Conservation (phyloP, 257 asterid species). For the Penstemon eatonii region DNA sequence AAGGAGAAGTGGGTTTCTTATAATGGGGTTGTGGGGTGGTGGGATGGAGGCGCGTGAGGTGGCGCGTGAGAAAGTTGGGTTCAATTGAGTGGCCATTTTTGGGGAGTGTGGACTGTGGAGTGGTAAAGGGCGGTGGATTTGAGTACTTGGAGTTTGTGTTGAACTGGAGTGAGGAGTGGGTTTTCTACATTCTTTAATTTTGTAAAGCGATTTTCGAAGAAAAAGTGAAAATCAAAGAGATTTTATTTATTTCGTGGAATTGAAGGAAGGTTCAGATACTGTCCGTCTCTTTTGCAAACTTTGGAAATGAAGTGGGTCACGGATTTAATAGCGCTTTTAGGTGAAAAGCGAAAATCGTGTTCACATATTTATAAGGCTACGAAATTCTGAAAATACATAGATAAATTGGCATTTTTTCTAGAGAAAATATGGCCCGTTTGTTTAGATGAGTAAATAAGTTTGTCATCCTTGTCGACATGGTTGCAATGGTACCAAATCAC, state of each 20-base stretch:
- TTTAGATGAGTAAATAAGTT: too few species aligned
- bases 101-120: slow-evolving; percentile 11
- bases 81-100: slow-evolving; percentile 63
- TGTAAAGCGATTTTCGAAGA: neutral
- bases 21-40: slow-evolving; percentile 28
- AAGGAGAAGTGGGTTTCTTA: slow-evolving; percentile 29
- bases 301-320: too few species aligned
- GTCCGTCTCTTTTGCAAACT: neutral
- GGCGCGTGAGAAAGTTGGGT: slow-evolving; percentile 33
- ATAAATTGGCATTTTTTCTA: too few species aligned
- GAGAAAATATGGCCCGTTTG: too few species aligned
- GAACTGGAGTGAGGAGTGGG: slow-evolving; percentile 24
- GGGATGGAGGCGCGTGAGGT: slow-evolving; percentile 54
- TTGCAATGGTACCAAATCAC: too few species aligned
- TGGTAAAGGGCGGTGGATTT: slow-evolving; percentile 26
- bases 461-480: too few species aligned
- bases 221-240: slow-evolving; percentile 11
- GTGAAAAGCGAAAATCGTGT: too few species aligned
- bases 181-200: neutral
- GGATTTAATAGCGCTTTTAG: too few species aligned
- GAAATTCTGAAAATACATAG: too few species aligned
- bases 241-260: slow-evolving; percentile 49
- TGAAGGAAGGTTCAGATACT: slow-evolving; percentile 64
- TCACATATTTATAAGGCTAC: too few species aligned
- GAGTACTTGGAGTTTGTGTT: slow-evolving; percentile 25